Evolutionary conservation across 179 eudicot species (phyloP).

Genomic region (Spinacia oleracea): DNA sequence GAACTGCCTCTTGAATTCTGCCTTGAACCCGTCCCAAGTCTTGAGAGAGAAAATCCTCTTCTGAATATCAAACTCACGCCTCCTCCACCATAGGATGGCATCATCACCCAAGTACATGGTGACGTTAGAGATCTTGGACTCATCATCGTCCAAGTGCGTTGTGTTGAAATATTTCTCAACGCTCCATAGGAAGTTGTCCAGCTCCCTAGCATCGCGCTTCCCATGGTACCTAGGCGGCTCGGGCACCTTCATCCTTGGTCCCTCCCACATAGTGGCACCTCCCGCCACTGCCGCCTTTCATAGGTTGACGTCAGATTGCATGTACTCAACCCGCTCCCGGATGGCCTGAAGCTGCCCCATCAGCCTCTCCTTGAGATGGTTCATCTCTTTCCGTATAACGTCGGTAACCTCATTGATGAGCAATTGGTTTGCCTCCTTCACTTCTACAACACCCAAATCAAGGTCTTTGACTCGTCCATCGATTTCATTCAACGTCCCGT

Average conservation of each 20-base stretch:
- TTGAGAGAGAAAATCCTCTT: no score
- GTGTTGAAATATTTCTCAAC: neutral
- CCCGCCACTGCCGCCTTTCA: neutral
- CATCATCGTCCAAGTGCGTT: neutral
- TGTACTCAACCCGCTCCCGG: neutral
- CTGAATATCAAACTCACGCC: no score
- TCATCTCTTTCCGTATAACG: neutral
- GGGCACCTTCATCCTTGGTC: no score
- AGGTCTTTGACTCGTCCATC: neutral
- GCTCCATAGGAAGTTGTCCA: neutral
- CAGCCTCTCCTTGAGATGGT: neutral
- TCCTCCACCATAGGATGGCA: conserved; percentile 13
- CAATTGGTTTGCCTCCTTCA: neutral
- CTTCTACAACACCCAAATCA: neutral
- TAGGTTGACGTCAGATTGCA: neutral
- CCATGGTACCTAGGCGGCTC: no score
- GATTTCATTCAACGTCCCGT: no score
- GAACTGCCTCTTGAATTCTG: conserved; percentile 17
- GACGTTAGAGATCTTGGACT: neutral
- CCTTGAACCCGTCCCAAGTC: conserved; percentile 5
- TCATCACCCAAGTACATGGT: neutral
- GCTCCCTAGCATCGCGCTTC: no score
- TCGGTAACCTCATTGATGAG: neutral
- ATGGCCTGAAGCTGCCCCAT: neutral
- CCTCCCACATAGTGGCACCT: neutral